Evolutionary conservation across 2,329 filamentous ascomycete species (phyloP), one percentile per base, ranked within the genome.

Genomic region (Didymella exigua): DNA sequence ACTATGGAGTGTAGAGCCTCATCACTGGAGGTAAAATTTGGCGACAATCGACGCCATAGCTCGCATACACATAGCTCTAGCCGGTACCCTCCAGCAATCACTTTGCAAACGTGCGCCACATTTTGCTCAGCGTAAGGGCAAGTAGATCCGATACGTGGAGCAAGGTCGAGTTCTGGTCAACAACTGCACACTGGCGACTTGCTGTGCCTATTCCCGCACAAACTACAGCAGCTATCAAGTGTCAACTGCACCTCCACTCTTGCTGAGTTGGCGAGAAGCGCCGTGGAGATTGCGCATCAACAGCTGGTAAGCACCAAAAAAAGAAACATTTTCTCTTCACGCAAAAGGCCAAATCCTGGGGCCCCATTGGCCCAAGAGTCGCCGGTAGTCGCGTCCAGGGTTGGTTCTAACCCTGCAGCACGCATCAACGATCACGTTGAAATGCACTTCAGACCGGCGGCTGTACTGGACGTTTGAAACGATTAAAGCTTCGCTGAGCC

Each of bases 381-480:
- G 5, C 34, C 29, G 52, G 27, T 45, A 46, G 29, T 24, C 27
- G 46, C 46, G 30, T n/a, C 10, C 24, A n/a, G 23, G 26, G 10
- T 14, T 8, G n/a, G 23, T 2, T 21, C 46, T 18, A 46, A 50
- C 29, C 23, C 30, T 46, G 42, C 18, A 43, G 47, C 19, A 38
- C 36, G 19, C 24, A 30, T 23, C 34, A 50, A 55, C 23, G n/a
- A 44, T 43, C 23, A 36, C n/a, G 13, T 30, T 31, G 41, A 41
- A 34, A 11, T 14, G 34, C 13, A 31, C 18, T 13, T 47, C 23
- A 50, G 41, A 34, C 52, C 45, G 11, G 34, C 46, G 46, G 29
- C 41, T 31, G 36, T 46, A 16, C 41, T 29, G 41, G 41, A 38
- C 14, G 36, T 46, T 42, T 50, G 52, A 55, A 42, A 47, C 52